Evolutionary conservation across 305 asterid genomes (phyloP), one percentile per base, ranked within the genome.

Genomic region (Coffea humblotiana): DNA sequence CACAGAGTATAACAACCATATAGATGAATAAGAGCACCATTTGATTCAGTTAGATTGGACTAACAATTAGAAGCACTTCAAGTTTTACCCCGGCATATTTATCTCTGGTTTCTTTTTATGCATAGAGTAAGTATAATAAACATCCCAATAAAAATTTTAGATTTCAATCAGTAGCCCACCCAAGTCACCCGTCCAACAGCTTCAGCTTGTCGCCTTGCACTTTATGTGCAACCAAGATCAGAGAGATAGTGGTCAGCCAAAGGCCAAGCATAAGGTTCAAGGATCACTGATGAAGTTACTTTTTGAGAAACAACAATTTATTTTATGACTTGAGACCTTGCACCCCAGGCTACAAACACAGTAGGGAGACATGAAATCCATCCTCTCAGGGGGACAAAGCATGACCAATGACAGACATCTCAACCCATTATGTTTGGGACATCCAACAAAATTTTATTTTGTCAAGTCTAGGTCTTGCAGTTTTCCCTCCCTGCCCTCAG

Each of bases 241-340:
- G 58, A 48, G 68, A 65, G 9, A 73, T 64, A 52, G 37, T 32
- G 13, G 47, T 72, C 18, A 43, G 71, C 48, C 52, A 73, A 23
- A 58, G 73, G 16, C 52, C 49, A 63, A 64, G 49, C 54, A 79
- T 63, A 67, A 79, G 71, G 73, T 80, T 35, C 70, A 76, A 65
- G 76, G 75, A 37, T 68, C 60, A 29, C 40, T 11, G 60, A 52
- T 58, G 63, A 64, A 48, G 51, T 49, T 29, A 43, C 3, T 14
- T 48, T 74, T n/a, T 40, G 71, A 74, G 47, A 79, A 66, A 74
- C 68, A 40, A 74, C 29, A 11, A 51, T 8, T 43, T 54, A 27
- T 70, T 43, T 52, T 67, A 68, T 49, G 25, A 75, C 43, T 52
- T 14, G 3, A 56, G 58, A 80, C 71, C 61, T 75, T 25, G 64